These are phyloP conservation scores for Magnolia changhungtana DNA, from an alignment of 164 flowering plant species.

Conservation along the genomic window DNA sequence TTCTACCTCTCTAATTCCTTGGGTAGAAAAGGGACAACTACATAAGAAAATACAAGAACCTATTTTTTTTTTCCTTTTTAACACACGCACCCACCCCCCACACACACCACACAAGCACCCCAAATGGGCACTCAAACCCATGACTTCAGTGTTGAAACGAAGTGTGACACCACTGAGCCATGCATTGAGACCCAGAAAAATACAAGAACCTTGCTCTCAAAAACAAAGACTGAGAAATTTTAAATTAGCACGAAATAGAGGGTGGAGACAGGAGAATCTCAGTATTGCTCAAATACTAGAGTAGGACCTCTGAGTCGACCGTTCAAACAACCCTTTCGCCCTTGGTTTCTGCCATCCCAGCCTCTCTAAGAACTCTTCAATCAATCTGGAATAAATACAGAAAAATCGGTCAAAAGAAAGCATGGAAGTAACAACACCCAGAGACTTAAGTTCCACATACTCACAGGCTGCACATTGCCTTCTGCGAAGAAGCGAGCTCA, in stretches of 20 bases:
- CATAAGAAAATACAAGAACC: background rate
- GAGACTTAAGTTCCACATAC: conserved; percentile 15
- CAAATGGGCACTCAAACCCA: too few species aligned
- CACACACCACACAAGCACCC: too few species aligned
- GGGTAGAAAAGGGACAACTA: too few species aligned
- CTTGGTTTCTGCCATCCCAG: conserved; percentile 59
- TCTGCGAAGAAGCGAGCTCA: conserved; percentile 83
- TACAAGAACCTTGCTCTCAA: background rate
- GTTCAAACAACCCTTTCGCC: conserved; percentile 13
- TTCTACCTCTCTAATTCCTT: too few species aligned
- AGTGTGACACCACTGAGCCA: background rate
- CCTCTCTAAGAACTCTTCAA: conserved; percentile 81
- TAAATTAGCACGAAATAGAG: background rate
- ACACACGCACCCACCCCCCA: too few species aligned
- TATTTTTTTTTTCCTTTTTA: too few species aligned
- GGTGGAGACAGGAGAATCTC: background rate
- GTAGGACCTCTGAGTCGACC: background rate
- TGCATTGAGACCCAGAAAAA: background rate
- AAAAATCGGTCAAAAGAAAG: background rate
- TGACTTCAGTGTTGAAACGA: background rate
- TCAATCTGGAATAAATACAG: conserved; percentile 45
- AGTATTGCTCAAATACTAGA: background rate
- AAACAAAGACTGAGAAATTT: background rate
- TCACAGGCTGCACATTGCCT: conserved; percentile 78
- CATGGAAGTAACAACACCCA: background rate